Conservation (phyloP, 2,329 filamentous ascomycete species). For the Chaetomium globosum region DNA sequence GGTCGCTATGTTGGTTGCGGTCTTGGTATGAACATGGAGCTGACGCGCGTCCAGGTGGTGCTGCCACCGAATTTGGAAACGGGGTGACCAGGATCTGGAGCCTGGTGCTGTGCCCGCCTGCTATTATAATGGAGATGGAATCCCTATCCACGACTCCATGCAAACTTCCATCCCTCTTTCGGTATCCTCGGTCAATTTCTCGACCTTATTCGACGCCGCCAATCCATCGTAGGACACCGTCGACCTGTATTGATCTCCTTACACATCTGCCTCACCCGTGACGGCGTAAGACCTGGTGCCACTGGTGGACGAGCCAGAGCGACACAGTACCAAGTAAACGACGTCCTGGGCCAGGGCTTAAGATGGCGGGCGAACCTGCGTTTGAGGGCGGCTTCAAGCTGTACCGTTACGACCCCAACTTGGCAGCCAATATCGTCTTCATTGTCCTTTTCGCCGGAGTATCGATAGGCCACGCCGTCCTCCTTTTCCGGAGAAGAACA, state of each 20-base stretch:
- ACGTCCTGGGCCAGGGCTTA: not conserved
- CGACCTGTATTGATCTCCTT: not conserved
- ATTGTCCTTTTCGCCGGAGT: conserved; percentile 46
- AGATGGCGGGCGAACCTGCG: not conserved
- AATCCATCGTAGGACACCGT: not conserved
- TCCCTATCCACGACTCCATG: not conserved
- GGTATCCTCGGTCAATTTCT: not conserved
- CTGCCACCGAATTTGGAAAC: not conserved
- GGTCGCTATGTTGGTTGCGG: not conserved
- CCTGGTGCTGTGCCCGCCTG: not conserved
- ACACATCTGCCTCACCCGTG: not conserved
- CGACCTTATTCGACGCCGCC: not conserved
- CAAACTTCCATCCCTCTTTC: not conserved
- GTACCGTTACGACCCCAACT: conserved; percentile 52
- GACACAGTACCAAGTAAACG: too few species aligned
- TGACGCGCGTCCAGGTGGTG: conserved; percentile 10
- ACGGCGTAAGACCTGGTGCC: too few species aligned
- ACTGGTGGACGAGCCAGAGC: too few species aligned
- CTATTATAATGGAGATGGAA: not conserved
- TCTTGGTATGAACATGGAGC: conserved; percentile 2
- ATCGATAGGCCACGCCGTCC: conserved; percentile 44
- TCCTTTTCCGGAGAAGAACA: conserved; percentile 45
- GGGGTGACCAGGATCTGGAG: not conserved
- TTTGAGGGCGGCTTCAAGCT: conserved; percentile 31
- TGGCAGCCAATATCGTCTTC: conserved; percentile 47